phyloP scores from a whole-genome alignment of 208 protist species.

The Leishmania guyanensis region DNA sequence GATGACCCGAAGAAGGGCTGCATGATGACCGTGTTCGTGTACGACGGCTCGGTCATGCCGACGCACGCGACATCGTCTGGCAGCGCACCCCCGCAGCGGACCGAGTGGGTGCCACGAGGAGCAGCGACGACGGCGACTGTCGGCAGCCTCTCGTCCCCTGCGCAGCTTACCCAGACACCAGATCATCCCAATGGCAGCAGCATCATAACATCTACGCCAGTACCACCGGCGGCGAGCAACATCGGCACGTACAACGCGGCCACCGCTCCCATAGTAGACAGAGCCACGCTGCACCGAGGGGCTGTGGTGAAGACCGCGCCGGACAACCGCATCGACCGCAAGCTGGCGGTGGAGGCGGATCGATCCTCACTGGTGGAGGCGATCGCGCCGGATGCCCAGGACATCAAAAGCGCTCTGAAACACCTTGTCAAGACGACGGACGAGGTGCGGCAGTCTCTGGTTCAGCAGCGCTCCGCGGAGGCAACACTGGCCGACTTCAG shows the following conservation, averaged over 20 bases:
- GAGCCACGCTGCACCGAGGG: conserved; percentile 25
- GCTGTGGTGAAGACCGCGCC: conserved; percentile 26
- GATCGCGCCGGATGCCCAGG: conserved; percentile 33
- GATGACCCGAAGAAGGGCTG: conserved; percentile 45
- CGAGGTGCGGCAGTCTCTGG: conserved; percentile 36
- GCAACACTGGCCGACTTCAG: conserved; percentile 67
- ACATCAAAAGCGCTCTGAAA: conserved; percentile 37
- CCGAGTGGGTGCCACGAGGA: conserved; percentile 37
- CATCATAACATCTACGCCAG: not conserved
- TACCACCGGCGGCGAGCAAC: not conserved
- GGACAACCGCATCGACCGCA: conserved; percentile 30
- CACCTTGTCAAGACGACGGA: conserved; percentile 34
- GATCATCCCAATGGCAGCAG: not conserved
- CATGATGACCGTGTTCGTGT: conserved; percentile 75
- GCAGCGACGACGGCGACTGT: conserved; percentile 3
- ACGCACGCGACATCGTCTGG: conserved; percentile 7
- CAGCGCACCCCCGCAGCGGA: conserved; percentile 38
- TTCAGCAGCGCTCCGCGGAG: conserved; percentile 45
- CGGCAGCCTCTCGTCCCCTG: conserved; percentile 4
- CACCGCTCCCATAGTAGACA: conserved; percentile 14
- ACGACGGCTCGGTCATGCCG: conserved; percentile 53
- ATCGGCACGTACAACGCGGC: not conserved
- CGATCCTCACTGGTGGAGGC: conserved; percentile 32
- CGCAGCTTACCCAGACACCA: conserved; percentile 1
- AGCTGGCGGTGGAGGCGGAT: conserved; percentile 35